phyloP scores from a whole-genome alignment of 140 eudicot species.

The Senecio squalidus region DNA sequence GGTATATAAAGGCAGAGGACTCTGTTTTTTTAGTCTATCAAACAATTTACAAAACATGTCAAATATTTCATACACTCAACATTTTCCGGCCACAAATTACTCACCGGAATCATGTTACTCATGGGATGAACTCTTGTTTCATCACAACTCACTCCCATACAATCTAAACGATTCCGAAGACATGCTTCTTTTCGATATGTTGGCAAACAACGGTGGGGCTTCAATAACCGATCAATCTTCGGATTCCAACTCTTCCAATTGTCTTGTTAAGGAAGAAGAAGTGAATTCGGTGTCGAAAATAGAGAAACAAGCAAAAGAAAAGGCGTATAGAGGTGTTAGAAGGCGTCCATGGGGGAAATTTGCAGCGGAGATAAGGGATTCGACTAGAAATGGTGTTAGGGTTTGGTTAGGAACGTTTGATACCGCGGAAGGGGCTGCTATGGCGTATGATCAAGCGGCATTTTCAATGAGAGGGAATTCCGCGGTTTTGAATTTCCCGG shows the following conservation, averaged over 20 bases:
- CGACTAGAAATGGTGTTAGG: conserved; percentile 38
- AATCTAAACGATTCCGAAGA: conserved; percentile 37
- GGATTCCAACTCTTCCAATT: conserved; percentile 24
- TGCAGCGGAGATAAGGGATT: conserved; percentile 53
- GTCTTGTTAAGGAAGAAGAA: conserved; percentile 34
- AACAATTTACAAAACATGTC: conserved; percentile 22
- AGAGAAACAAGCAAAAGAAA: conserved; percentile 18
- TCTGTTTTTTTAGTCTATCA: conserved; percentile 24
- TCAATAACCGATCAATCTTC: conserved; percentile 20
- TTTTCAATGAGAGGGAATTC: conserved; percentile 40
- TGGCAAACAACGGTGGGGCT: conserved; percentile 7
- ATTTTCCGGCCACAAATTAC: conserved; percentile 8
- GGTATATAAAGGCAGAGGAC: conserved; percentile 23
- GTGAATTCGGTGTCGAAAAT: conserved; percentile 21
- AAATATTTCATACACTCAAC: conserved; percentile 11
- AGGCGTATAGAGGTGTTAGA: conserved; percentile 41
- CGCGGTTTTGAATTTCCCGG: conserved; percentile 46
- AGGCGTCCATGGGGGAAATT: conserved; percentile 46
- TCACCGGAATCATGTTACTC: conserved; percentile 38
- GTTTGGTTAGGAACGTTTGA: conserved; percentile 55
- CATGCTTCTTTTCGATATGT: conserved; percentile 34
- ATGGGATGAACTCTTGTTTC: conserved; percentile 29
- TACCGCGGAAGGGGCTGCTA: conserved; percentile 44
- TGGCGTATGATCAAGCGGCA: conserved; percentile 58
- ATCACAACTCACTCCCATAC: conserved; percentile 37